Conservation (phyloP, 1,139 yeast species). For the Magnusiomyces tetraspermus region DNA sequence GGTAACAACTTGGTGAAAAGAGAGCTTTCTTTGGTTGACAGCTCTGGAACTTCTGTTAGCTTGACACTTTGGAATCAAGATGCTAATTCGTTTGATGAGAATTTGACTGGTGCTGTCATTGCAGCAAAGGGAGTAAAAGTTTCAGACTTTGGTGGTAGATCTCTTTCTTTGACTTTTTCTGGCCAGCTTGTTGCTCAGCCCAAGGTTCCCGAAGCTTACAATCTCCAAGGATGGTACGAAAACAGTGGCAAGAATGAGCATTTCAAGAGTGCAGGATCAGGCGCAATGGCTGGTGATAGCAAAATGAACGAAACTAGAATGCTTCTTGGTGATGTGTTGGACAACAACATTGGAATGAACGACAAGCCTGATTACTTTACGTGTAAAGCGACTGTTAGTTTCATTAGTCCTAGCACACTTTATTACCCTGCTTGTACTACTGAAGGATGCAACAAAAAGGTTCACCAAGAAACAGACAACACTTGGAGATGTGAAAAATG, state of each 20-base stretch:
- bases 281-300: conserved; percentile 23
- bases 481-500: conserved; percentile 94
- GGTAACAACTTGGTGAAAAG: conserved; percentile 90
- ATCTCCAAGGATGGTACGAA: conserved; percentile 92
- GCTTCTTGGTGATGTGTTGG: conserved; percentile 51
- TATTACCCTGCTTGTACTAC: conserved; percentile 83
- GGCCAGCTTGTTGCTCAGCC: conserved; percentile 75
- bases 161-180: conserved; percentile 69
- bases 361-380: conserved; percentile 66
- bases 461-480: conserved; percentile 52
- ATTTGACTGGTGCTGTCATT: conserved; percentile 74
- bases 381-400: conserved; percentile 64
- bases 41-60: conserved; percentile 62
- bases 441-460: conserved; percentile 74
- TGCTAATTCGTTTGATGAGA: conserved; percentile 59
- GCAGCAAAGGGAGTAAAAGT: conserved; percentile 89
- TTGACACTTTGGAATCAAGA: conserved; percentile 87
- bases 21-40: conserved; percentile 79
- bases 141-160: conserved; percentile 81
- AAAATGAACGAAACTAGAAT: conserved; percentile 28
- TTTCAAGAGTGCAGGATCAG: conserved; percentile 51
- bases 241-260: conserved; percentile 55
- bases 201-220: conserved; percentile 78
- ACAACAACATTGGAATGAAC: conserved; percentile 59
- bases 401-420: conserved; percentile 47